Base-by-base conservation (phyloP, 2,329 filamentous ascomycete species). In the Penicillium sp. region DNA sequence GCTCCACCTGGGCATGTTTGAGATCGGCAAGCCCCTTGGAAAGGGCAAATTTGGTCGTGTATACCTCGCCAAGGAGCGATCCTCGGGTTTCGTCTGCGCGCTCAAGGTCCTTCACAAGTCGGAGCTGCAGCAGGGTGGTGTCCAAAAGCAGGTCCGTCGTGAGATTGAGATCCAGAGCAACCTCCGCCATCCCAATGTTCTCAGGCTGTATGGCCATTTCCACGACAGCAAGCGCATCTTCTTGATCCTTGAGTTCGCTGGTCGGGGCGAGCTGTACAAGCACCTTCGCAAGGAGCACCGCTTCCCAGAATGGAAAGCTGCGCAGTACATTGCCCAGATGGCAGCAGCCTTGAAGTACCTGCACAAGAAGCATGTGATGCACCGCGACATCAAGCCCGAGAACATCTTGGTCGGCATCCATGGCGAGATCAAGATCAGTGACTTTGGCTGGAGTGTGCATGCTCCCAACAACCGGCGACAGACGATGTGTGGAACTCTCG, bases 371-470 rank as follows among this genome's bases (percentile, higher is more conserved):
- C 92, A 97, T 75, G 91, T 98, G 67, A 98, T 98, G 80, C 94
- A 98, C 78, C 86, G 93, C 59, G 93, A 98, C 70, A 98, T 98
- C 80, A 98, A 98, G 81, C 93, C 93, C 2, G 93, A 98, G 78
- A 98, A 98, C 71, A 98, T 98, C 64, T 84, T 98, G 22, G 89
- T 98, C 33, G 94, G 94, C 14, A 92, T 98, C 60, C 94, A 98
- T 73, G 95, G 93, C 66, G 95, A 99, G 81, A 93, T 99, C 80
- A 99, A 99, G 78, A 93, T 99, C 71, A 96, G 92, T 4, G 95
- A 99, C 77, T 99, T 98, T 72, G 94, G 95, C 51, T 99, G 95
- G 95, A 96, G 91, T 74, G 95, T 98, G 4, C 95, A 99, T 77
- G 95, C 95, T 5, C 95, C 95, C 31, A 97, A 96, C 77, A 96